Percentiles rank a stretch among this genome's conserved stretches.
These are phyloP conservation scores for Eremochloa ophiuroides DNA, from an alignment of 176 grass and related monocot species.

Conservation along the genomic window DNA sequence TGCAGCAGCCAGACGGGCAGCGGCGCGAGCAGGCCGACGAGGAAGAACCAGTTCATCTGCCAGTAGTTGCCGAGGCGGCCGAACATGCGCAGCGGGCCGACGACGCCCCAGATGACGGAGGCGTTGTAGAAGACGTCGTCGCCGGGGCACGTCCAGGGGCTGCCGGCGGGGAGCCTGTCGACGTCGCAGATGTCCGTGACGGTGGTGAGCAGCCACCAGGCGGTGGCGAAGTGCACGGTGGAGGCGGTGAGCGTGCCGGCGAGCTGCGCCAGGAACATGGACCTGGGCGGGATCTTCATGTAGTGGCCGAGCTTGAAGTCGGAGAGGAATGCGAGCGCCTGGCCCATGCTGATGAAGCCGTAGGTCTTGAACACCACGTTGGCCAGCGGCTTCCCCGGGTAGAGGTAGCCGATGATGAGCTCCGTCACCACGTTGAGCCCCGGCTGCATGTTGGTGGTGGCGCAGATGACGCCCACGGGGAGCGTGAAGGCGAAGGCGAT, in stretches of 20 bases:
- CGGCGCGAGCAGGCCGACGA: conserved; percentile 40
- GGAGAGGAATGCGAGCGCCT: conserved; percentile 51
- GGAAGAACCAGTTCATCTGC: conserved; percentile 73
- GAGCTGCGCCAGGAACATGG: conserved; percentile 66
- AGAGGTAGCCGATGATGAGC: conserved; percentile 72
- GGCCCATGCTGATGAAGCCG: conserved; percentile 80
- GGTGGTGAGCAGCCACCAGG: conserved; percentile 70
- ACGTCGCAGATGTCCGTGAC: conserved; percentile 50
- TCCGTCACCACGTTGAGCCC: conserved; percentile 81
- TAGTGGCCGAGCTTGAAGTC: conserved; percentile 89
- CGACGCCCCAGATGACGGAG: conserved; percentile 85
- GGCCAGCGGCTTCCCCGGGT: conserved; percentile 66
- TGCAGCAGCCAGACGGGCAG: conserved; percentile 46
- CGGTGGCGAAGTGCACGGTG: conserved; percentile 53
- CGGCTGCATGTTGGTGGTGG: conserved; percentile 45
- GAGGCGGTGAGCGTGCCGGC: conserved; percentile 53
- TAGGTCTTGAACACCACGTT: conserved; percentile 90
- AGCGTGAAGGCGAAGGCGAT: conserved; percentile 76
- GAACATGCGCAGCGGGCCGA: conserved; percentile 74
- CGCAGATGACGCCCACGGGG: conserved; percentile 58
- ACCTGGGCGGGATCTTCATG: conserved; percentile 79
- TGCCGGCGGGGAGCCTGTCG: conserved; percentile 29
- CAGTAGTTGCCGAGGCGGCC: conserved; percentile 43
- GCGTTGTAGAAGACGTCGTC: conserved; percentile 83
- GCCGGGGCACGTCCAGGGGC: conserved; percentile 82